Percentiles rank a stretch among this genome's conserved stretches.
phyloP scores from a whole-genome alignment of 495 filamentous ascomycete species.

The Astrocystis sublimbata region DNA sequence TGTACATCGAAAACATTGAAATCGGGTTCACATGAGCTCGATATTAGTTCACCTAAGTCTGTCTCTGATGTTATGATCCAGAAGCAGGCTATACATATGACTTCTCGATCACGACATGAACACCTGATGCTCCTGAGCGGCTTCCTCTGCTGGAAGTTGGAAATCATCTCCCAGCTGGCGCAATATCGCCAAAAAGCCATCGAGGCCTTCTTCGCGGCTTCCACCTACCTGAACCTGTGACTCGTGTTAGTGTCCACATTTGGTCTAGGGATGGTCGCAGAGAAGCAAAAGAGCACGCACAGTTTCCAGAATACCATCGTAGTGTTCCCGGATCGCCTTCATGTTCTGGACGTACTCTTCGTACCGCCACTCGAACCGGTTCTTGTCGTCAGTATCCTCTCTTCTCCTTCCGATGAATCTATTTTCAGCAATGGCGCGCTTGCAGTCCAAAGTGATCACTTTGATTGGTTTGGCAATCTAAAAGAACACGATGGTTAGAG shows the following conservation, averaged over 20 bases:
- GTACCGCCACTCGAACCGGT: slow-evolving; percentile 23
- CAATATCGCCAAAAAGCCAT: background rate
- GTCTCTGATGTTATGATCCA: too few relatives aligned
- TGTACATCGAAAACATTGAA: too few relatives aligned
- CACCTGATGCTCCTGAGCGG: background rate
- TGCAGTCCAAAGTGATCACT: slow-evolving; percentile 25
- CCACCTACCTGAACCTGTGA: background rate
- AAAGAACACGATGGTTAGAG: background rate
- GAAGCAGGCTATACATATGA: too few relatives aligned
- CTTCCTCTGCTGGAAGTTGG: too few relatives aligned
- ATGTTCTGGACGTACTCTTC: slow-evolving; percentile 26
- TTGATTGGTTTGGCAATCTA: slow-evolving; percentile 26
- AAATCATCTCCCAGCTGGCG: background rate
- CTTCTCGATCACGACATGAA: too few relatives aligned
- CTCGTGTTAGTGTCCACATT: background rate
- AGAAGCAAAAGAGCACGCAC: background rate
- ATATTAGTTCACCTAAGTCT: too few relatives aligned
- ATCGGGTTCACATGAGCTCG: too few relatives aligned
- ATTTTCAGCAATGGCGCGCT: slow-evolving; percentile 9
- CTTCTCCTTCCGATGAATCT: slow-evolving; percentile 17
- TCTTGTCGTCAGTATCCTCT: slow-evolving; percentile 16
- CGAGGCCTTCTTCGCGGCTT: background rate
- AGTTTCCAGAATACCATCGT: background rate
- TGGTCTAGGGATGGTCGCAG: background rate
- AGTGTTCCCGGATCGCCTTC: slow-evolving; percentile 20